Conservation (phyloP, 805 yeast species). For the Schizosaccharomyces pombe region ASM294v3 CU329670.1:1491001-1491500, state of each 20-base stretch:
- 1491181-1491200: conserved; percentile 80
- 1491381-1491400: conserved; percentile 72
- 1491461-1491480: conserved; percentile 78
- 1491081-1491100: conserved; percentile 50
- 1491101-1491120: conserved; percentile 48
- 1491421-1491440: conserved; percentile 77
- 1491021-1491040: conserved; percentile 54
- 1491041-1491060: conserved; percentile 44
- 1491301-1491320: conserved; percentile 54
- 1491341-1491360: conserved; percentile 75
- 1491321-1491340: conserved; percentile 72
- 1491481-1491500: conserved; percentile 85
- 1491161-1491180: conserved; percentile 80
- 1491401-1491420: conserved; percentile 70
- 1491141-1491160: conserved; percentile 97
- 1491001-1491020: conserved; percentile 59
- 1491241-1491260: conserved; percentile 84
- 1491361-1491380: conserved; percentile 78
- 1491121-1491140: conserved; percentile 65
- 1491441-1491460: conserved; percentile 71
- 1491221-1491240: conserved; percentile 86
- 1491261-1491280: conserved; percentile 95
- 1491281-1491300: conserved; percentile 79
- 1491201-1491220: conserved; percentile 96
- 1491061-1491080: conserved; percentile 25